phyloP scores from a whole-genome alignment of 2,329 filamentous ascomycete genomes.

The Camillea tinctor region DNA sequence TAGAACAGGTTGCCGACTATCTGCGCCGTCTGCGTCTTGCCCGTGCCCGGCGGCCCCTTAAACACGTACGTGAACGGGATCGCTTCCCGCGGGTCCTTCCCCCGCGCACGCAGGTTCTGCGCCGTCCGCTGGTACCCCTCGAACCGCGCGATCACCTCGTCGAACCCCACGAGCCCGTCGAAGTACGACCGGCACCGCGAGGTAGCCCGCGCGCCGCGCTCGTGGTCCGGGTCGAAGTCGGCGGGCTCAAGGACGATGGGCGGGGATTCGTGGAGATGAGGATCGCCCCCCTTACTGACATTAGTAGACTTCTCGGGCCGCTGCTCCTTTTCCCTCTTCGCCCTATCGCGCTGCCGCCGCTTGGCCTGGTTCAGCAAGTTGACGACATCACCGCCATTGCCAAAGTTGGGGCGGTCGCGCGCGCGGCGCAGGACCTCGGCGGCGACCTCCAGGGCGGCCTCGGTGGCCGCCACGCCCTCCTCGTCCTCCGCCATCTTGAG shows the following conservation, averaged over 20 bases:
- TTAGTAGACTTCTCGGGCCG: too few relatives aligned
- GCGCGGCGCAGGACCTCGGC: conserved; percentile 49
- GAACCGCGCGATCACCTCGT: conserved; percentile 52
- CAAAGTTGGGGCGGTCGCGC: conserved; percentile 57
- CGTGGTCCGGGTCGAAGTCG: conserved; percentile 60
- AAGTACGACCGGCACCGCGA: conserved; percentile 57
- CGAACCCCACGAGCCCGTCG: conserved; percentile 56
- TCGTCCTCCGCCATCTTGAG: conserved; percentile 53
- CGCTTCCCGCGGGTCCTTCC: conserved; percentile 54
- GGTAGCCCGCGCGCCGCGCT: conserved; percentile 46
- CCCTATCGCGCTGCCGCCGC: conserved; percentile 1
- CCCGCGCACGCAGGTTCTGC: conserved; percentile 47
- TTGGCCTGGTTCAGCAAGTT: conserved; percentile 44
- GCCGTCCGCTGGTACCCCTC: conserved; percentile 54
- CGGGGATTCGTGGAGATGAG: too few relatives aligned
- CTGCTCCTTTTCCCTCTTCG: too few relatives aligned
- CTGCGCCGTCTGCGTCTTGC: conserved; percentile 69
- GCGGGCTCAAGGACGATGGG: too few relatives aligned
- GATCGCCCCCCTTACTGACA: too few relatives aligned
- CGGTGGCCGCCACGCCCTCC: conserved; percentile 45
- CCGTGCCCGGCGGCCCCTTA: conserved; percentile 64
- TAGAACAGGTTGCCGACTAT: conserved; percentile 74
- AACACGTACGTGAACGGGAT: conserved; percentile 71
- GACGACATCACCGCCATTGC: conserved; percentile 62
- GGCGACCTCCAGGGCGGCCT: conserved; percentile 44